Evolutionary conservation across 495 filamentous ascomycete genomes (phyloP).

Genomic region (Podospora pseudopauciseta): DNA sequence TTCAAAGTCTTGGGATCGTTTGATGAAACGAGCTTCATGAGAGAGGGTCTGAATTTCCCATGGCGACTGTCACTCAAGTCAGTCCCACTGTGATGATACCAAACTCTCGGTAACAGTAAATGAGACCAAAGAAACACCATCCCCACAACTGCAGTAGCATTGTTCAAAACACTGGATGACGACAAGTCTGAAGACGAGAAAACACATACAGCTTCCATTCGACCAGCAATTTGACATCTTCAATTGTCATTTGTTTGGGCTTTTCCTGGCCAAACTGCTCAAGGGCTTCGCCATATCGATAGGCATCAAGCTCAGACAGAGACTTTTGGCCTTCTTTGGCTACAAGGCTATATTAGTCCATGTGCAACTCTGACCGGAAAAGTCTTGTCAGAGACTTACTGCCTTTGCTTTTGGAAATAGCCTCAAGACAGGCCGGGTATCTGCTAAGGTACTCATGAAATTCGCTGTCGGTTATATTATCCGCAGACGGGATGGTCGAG

Average conservation of each 20-base stretch:
- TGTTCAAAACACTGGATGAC: neutral
- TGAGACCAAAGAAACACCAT: neutral
- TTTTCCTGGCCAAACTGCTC: constrained; percentile 34
- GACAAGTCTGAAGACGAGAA: neutral
- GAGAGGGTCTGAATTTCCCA: constrained; percentile 64
- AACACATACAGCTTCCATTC: constrained; percentile 72
- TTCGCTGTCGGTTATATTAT: constrained; percentile 33
- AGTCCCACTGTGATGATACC: neutral
- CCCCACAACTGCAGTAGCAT: neutral
- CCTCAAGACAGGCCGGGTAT: constrained; percentile 40
- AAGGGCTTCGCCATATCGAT: constrained; percentile 45
- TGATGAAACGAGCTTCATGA: constrained; percentile 61
- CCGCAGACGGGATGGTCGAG: constrained; percentile 26
- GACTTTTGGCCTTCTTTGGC: constrained; percentile 43
- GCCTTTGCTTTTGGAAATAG: constrained; percentile 40
- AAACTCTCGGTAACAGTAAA: constrained; percentile 1
- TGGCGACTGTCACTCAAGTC: constrained; percentile 46
- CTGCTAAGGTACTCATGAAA: constrained; percentile 33
- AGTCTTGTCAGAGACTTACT: constrained; percentile 28
- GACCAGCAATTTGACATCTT: constrained; percentile 53
- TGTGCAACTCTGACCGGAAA: neutral
- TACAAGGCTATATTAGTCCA: constrained; percentile 17
- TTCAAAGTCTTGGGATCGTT: constrained; percentile 49
- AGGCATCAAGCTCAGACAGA: constrained; percentile 46
- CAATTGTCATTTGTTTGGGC: constrained; percentile 34